Conservation (phyloP, 768 basidiomycete species). For the Lentinula boryana region DNA sequence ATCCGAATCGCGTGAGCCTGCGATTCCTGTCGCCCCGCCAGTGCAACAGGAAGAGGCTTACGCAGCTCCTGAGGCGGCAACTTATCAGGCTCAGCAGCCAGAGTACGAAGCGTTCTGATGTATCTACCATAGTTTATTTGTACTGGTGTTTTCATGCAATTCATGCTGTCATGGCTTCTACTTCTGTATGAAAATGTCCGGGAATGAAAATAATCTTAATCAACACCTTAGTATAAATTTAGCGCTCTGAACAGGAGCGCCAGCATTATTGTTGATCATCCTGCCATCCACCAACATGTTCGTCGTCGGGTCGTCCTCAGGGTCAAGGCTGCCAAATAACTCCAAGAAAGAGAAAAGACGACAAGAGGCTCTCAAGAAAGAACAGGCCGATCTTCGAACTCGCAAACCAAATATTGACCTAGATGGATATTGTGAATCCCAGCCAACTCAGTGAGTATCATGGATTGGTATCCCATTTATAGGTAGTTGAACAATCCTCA, state of each 20-base stretch:
- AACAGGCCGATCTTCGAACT: background rate
- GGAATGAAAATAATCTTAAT: too few species aligned
- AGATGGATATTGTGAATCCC: background rate
- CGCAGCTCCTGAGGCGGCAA: constrained; percentile 32
- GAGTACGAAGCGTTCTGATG: constrained; percentile 50
- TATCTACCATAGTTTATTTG: constrained; percentile 9
- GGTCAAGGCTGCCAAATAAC: background rate
- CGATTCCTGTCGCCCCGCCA: constrained; percentile 38
- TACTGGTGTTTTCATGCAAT: constrained; percentile 6
- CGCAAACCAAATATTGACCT: background rate
- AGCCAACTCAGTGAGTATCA: background rate
- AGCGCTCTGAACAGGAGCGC: too few species aligned
- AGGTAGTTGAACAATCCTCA: background rate
- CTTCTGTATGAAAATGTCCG: too few species aligned
- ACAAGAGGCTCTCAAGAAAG: background rate
- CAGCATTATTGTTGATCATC: too few species aligned
- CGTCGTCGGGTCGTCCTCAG: background rate
- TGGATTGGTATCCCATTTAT: background rate
- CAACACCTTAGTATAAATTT: too few species aligned
- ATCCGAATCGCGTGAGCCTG: constrained; percentile 82
- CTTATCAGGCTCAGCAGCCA: constrained; percentile 28
- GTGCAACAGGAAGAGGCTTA: constrained; percentile 49
- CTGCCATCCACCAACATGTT: background rate
- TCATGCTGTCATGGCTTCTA: background rate
- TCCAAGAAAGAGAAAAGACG: background rate